Conservation (phyloP, 1,139 yeast species). For the Yamadazyma diospyri region DNA sequence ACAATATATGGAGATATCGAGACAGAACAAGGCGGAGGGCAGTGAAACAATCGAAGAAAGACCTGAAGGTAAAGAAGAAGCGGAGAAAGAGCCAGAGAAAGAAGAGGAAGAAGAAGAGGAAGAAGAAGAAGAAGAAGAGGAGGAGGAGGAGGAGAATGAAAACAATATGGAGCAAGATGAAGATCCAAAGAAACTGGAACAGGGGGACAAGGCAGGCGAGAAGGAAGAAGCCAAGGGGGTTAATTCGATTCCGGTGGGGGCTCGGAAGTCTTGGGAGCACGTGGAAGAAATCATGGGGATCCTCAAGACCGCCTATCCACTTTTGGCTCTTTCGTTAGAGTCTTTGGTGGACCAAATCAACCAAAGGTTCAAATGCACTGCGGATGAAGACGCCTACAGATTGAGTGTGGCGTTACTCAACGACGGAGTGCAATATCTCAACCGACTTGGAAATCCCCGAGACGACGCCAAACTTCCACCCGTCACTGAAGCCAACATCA, state of each 20-base stretch:
- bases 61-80: conserved; percentile 17
- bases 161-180: conserved; percentile 3
- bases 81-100: conserved; percentile 3
- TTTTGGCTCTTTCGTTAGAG: conserved; percentile 87
- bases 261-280: conserved; percentile 85
- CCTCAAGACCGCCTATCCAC: conserved; percentile 92
- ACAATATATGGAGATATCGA: conserved; percentile 63
- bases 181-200: conserved; percentile 2
- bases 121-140: conserved; percentile 4
- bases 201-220: conserved; percentile 4
- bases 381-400: conserved; percentile 95
- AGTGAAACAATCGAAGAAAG: conserved; percentile 9
- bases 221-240: conserved; percentile 3
- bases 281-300: conserved; percentile 95
- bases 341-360: conserved; percentile 93
- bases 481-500: conserved; percentile 85
- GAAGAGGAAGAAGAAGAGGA: conserved; percentile 6
- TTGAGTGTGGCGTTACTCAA: conserved; percentile 86
- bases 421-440: conserved; percentile 88
- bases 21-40: conserved; percentile 21
- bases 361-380: conserved; percentile 89
- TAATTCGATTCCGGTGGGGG: conserved; percentile 16
- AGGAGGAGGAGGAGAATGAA: conserved; percentile 2
- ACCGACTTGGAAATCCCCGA: conserved; percentile 79
- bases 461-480: conserved; percentile 89